Base-by-base conservation (phyloP, 2,329 filamentous ascomycete genomes). In the Cladophialophora bantiana region DNA sequence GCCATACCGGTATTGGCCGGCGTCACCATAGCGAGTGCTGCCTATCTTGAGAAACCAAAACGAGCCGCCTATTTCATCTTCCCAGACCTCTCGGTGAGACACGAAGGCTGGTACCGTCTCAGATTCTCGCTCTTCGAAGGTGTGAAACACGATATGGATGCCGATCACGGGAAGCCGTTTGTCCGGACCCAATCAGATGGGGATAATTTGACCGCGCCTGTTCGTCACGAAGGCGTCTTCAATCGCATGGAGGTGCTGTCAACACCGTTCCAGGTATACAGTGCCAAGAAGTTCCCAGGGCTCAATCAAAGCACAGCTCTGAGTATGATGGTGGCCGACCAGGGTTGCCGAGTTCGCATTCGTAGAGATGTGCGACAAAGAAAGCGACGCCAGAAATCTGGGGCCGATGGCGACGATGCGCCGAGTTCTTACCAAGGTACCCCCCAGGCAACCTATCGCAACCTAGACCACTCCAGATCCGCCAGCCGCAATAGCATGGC, bases 281-380 rank as follows among this genome's bases (percentile, higher is more conserved):
- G 94, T 74, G 95, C 95, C 59, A 99, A 98, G 88, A 98, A 97
- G 82, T 99, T 99, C 81, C 95, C 95, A 15, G 95, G 94, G 18
- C 83, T 98, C 66, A 90, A 91, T 53, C 92, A 95, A 78, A 97
- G 93, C 81, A 99, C 95, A 0, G 83, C 86, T 12, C 83, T 98
- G 58, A 97, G 94, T 80, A 90, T 94, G 69, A 90, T 92, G 40
- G 93, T 99, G 52, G 94, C 94, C 18, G 94, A 99, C 78, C 95
- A 99, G 80, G 95, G 95, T 66, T 98, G 95, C 78, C 92, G 94
- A 72, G 95, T 99, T 34, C 90, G 95, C 54, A 99, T 99, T 74
- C 88, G 95, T 64, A 91, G 95, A 70, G 95, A 98, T 80, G 92
- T 96, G 6, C 89, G 93, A 65, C 96, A 97, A 91, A 89, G 93